Evolutionary conservation across 2,329 filamentous ascomycete species (phyloP).

Genomic region (Phialophora chinensis): DNA sequence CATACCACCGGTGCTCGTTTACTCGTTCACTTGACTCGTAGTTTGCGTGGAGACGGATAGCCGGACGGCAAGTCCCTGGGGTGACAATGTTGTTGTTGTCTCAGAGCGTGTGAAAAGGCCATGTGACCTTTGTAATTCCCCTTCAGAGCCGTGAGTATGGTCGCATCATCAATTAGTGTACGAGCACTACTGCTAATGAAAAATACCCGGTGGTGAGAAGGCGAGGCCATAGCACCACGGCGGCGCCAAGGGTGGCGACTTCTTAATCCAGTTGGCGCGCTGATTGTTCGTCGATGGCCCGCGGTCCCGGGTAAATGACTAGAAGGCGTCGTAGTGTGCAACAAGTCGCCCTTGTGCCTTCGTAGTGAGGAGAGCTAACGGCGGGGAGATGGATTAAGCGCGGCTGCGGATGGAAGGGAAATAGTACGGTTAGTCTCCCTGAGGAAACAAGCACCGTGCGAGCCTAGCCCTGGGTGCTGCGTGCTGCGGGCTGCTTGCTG

Average conservation of each 20-base stretch:
- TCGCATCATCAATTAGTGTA: not conserved
- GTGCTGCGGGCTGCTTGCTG: not conserved
- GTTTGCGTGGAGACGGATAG: no score
- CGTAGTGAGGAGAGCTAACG: not conserved
- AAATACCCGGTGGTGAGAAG: no score
- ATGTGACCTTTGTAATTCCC: not conserved
- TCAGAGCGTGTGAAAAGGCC: not conserved
- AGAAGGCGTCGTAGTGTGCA: not conserved
- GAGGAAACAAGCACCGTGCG: no score
- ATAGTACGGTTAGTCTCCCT: no score
- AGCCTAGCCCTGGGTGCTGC: not conserved
- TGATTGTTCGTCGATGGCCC: not conserved
- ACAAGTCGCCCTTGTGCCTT: not conserved
- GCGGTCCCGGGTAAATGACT: not conserved
- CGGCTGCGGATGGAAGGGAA: not conserved
- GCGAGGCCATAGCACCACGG: not conserved
- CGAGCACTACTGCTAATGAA: no score
- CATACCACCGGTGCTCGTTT: no score
- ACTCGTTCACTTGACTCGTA: no score
- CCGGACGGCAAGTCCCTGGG: not conserved
- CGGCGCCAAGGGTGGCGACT: not conserved
- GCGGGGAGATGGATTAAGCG: constrained; percentile 5
- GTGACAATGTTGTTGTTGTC: not conserved
- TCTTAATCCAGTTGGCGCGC: not conserved
- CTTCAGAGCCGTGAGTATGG: not conserved